These are phyloP conservation scores for Ettlia oleoabundans DNA, from an alignment of 139 green algal species.

Conservation along the genomic window DNA sequence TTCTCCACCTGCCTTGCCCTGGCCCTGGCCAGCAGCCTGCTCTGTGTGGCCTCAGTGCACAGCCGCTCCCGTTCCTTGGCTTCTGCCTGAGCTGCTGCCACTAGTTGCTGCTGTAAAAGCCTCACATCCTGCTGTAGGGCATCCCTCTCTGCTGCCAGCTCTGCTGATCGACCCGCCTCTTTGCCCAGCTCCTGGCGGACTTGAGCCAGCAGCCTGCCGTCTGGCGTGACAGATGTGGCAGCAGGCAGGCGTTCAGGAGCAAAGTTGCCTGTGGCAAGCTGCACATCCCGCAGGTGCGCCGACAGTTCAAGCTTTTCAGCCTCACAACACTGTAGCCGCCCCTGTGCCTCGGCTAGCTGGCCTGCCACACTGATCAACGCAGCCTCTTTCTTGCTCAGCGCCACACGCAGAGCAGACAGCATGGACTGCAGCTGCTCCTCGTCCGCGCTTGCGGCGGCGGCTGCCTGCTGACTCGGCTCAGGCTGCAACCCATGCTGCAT, in stretches of 20 bases:
- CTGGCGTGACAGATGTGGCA: not conserved
- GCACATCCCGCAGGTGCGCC: not conserved
- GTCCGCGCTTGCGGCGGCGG: not conserved
- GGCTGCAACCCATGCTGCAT: not conserved
- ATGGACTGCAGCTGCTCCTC: constrained; percentile 27
- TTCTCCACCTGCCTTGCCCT: constrained; percentile 33
- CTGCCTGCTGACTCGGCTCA: not conserved
- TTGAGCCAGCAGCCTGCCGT: constrained; percentile 4
- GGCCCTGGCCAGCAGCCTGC: constrained; percentile 19
- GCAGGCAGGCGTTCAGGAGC: not conserved
- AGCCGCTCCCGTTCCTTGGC: constrained; percentile 24
- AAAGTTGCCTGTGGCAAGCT: not conserved
- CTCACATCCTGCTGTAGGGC: not conserved
- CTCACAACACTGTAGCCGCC: not conserved
- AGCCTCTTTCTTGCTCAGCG: constrained; percentile 22
- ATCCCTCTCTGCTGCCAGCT: constrained; percentile 12
- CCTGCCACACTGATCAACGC: constrained; percentile 1
- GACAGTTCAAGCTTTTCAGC: not conserved
- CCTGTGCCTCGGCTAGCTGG: constrained; percentile 9
- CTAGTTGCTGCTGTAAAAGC: constrained; percentile 17
- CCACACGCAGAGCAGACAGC: constrained; percentile 7
- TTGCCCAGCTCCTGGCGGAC: constrained; percentile 1
- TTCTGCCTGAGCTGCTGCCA: constrained; percentile 18
- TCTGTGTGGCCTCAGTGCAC: constrained; percentile 12
- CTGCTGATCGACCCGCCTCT: not conserved